Evolutionary conservation across 2,329 filamentous ascomycete genomes (phyloP).

Genomic region (Scedosporium boydii): DNA sequence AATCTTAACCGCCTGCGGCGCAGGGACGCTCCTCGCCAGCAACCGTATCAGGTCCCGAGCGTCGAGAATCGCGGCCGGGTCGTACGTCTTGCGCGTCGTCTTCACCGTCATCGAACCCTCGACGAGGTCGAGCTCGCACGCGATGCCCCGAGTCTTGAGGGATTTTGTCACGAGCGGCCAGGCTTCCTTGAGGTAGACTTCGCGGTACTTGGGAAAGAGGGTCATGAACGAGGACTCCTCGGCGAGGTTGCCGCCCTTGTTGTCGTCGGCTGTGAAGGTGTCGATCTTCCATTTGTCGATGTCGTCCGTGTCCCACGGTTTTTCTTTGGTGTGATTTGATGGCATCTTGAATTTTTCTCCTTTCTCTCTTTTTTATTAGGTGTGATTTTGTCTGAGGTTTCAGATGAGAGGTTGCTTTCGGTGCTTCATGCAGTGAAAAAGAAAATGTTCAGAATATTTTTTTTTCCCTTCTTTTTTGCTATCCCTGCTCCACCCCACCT

Average conservation of each 20-base stretch:
- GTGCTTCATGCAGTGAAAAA: conserved; percentile 13
- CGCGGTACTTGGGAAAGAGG: conserved; percentile 92
- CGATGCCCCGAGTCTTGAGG: conserved; percentile 79
- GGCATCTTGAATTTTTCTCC: conserved; percentile 50
- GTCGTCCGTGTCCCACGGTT: conserved; percentile 93
- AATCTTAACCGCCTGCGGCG: conserved; percentile 88
- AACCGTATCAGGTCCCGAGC: conserved; percentile 91
- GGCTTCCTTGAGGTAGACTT: conserved; percentile 83
- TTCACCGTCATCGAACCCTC: conserved; percentile 96
- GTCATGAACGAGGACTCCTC: conserved; percentile 87
- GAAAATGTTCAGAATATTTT: conserved; percentile 5
- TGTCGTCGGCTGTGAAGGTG: conserved; percentile 76
- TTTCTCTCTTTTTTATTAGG: background rate
- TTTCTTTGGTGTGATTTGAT: conserved; percentile 80
- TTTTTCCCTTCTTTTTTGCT: background rate
- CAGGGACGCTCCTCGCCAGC: conserved; percentile 81
- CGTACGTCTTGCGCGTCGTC: conserved; percentile 83
- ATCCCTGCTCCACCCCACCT: background rate
- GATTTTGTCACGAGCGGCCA: conserved; percentile 87
- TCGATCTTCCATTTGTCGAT: conserved; percentile 97
- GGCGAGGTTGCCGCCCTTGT: conserved; percentile 72
- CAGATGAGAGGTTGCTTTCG: conserved; percentile 8
- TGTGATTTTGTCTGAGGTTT: background rate
- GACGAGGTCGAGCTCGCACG: conserved; percentile 85
- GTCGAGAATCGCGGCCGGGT: conserved; percentile 87